Evolutionary conservation across 208 protist genomes (phyloP).

Genomic region (Trypanosoma congolense): DNA sequence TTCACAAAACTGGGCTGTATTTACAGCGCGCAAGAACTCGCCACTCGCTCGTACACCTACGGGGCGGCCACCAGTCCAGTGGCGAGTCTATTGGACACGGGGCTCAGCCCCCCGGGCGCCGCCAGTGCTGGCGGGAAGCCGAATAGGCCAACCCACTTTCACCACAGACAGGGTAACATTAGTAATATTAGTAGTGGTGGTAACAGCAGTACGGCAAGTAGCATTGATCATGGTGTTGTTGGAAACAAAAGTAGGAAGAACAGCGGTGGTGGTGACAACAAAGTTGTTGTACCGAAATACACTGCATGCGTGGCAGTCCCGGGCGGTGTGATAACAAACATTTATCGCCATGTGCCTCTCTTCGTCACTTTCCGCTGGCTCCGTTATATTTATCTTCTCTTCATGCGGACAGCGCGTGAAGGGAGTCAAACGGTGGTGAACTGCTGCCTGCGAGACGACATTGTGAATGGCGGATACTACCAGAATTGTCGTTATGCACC

Average conservation of each 20-base stretch:
- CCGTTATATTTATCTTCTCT: slow-evolving; percentile 52
- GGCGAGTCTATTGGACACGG: background rate
- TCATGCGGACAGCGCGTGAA: slow-evolving; percentile 72
- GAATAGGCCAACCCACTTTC: slow-evolving; percentile 4
- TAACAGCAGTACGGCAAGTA: slow-evolving; percentile 10
- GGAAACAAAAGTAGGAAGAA: slow-evolving; percentile 15
- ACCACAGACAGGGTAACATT: slow-evolving; percentile 12
- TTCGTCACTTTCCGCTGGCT: slow-evolving; percentile 41
- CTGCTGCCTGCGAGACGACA: slow-evolving; percentile 67
- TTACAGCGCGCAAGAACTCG: slow-evolving; percentile 76
- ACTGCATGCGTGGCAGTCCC: slow-evolving; percentile 67
- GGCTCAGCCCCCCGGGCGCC: slow-evolving; percentile 2
- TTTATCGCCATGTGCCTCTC: slow-evolving; percentile 65
- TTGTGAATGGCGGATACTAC: slow-evolving; percentile 83
- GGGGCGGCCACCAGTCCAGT: slow-evolving; percentile 8
- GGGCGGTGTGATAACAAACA: slow-evolving; percentile 65
- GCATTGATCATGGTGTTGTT: no score
- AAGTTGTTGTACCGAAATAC: slow-evolving; percentile 36
- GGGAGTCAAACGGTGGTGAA: slow-evolving; percentile 79
- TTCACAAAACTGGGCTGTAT: slow-evolving; percentile 85
- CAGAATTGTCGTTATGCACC: slow-evolving; percentile 62
- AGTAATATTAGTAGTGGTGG: slow-evolving; percentile 6
- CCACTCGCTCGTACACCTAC: slow-evolving; percentile 50
- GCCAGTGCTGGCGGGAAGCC: slow-evolving; percentile 17
- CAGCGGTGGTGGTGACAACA: slow-evolving; percentile 4